These are phyloP conservation scores for Crotalaria pallida DNA, from an alignment of 306 rosid genomes.

Conservation along the genomic window DNA sequence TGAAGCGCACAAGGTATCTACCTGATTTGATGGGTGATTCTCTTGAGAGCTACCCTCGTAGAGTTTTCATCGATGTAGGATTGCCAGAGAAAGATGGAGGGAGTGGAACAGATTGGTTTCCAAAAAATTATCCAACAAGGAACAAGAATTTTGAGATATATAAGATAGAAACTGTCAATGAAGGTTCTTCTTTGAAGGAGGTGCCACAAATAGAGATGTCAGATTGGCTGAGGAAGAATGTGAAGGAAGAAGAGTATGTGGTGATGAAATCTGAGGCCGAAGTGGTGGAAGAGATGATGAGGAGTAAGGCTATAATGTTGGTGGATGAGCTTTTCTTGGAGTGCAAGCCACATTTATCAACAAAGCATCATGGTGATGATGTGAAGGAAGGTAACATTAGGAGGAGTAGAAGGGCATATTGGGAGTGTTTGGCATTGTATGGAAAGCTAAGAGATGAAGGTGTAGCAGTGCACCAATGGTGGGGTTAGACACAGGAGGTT, in stretches of 20 bases:
- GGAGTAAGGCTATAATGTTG: constrained; percentile 46
- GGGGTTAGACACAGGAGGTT: constrained; percentile 38
- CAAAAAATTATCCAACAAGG: constrained; percentile 57
- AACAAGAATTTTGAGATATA: constrained; percentile 76
- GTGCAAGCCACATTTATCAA: constrained; percentile 54
- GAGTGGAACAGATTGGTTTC: constrained; percentile 49
- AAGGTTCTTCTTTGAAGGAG: constrained; percentile 26
- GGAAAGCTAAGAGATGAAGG: constrained; percentile 81
- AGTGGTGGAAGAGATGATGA: constrained; percentile 73
- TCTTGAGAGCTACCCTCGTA: constrained; percentile 60
- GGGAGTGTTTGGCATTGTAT: constrained; percentile 84
- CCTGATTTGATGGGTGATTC: constrained; percentile 83
- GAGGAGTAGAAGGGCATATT: constrained; percentile 56
- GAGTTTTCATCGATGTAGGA: constrained; percentile 66
- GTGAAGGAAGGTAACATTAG: background rate
- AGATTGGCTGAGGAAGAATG: constrained; percentile 63
- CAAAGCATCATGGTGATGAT: background rate
- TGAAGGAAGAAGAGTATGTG: constrained; percentile 70
- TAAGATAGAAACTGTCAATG: constrained; percentile 45
- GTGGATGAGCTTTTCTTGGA: constrained; percentile 92
- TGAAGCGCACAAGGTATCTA: constrained; percentile 55
- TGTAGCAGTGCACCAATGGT: constrained; percentile 92
- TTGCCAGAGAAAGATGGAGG: constrained; percentile 42
- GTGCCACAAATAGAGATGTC: constrained; percentile 46
- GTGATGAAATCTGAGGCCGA: constrained; percentile 88